A percentile compares a stretch with the other conserved stretches of the same genome.
Evolutionary conservation across 2,329 filamentous ascomycete species (phyloP).

Genomic region (Diaporthe sp.): DNA sequence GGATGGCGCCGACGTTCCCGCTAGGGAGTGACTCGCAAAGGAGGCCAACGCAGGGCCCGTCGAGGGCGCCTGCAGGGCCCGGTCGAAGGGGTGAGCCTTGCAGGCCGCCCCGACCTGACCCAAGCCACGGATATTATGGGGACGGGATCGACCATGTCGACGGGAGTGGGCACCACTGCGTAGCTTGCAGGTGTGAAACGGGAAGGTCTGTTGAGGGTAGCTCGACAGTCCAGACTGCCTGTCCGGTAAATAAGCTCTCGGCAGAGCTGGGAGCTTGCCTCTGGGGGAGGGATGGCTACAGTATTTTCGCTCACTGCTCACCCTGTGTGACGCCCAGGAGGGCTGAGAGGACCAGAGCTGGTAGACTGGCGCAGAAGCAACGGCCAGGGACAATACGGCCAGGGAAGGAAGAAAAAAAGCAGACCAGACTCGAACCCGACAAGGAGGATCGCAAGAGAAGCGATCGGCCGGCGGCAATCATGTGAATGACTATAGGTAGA

Average conservation of each 20-base stretch:
- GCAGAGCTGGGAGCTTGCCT: constrained; percentile 25
- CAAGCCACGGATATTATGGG: constrained; percentile 19
- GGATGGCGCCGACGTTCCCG: background rate
- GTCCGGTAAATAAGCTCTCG: constrained; percentile 28
- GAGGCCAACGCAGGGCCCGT: constrained; percentile 10
- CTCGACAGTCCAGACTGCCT: constrained; percentile 14
- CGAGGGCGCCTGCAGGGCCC: constrained; percentile 12
- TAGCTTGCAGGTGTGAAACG: constrained; percentile 30
- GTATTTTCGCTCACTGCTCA: background rate
- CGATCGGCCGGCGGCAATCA: constrained; percentile 22
- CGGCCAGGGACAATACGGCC: background rate
- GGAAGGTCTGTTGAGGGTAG: constrained; percentile 23
- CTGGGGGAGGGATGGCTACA: background rate
- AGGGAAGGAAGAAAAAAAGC: too few species aligned
- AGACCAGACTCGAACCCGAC: constrained; percentile 4
- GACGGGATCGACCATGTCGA: constrained; percentile 31
- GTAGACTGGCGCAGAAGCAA: background rate
- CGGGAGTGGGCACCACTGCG: constrained; percentile 20
- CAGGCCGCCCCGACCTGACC: constrained; percentile 24
- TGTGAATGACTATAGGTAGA: constrained; percentile 4
- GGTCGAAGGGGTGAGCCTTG: constrained; percentile 23
- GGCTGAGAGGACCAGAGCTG: background rate
- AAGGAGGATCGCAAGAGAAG: background rate
- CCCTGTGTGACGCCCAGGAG: constrained; percentile 10
- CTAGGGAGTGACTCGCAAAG: constrained; percentile 20